phyloP scores from a whole-genome alignment of 1,284 basidiomycete species.

The Cerioporus squamosus region DNA sequence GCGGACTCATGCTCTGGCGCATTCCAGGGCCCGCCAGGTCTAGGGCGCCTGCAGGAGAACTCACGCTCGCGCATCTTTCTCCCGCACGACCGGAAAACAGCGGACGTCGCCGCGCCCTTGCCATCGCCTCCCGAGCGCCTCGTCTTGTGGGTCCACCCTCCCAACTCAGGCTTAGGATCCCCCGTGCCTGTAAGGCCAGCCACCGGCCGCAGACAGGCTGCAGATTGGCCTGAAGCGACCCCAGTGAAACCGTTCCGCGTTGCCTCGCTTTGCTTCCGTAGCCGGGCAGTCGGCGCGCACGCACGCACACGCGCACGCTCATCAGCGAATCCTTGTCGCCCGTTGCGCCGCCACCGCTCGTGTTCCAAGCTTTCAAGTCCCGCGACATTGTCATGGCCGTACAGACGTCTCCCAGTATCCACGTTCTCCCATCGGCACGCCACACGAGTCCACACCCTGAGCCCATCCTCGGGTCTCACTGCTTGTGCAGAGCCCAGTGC shows the following conservation, averaged over 20 bases:
- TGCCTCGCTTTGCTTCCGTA: neutral
- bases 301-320: neutral
- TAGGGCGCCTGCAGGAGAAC: neutral
- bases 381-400: too few relatives aligned
- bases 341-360: too few relatives aligned
- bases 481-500: too few relatives aligned
- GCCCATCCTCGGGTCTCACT: too few relatives aligned
- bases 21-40: neutral
- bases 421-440: too few relatives aligned
- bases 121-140: neutral
- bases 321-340: too few relatives aligned
- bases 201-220: neutral
- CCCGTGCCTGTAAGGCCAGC: neutral
- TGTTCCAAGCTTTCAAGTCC: too few relatives aligned
- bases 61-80: conserved; percentile 9
- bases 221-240: neutral
- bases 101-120: neutral
- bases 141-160: conserved; percentile 6
- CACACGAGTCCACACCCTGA: too few relatives aligned
- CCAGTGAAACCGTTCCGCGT: neutral
- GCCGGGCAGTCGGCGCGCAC: neutral
- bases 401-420: too few relatives aligned
- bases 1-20: neutral
- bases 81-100: conserved; percentile 15
- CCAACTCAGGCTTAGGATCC: neutral